Evolutionary conservation across 352 stramenopile species (phyloP).

Genomic region (Phytopythium montanum): DNA sequence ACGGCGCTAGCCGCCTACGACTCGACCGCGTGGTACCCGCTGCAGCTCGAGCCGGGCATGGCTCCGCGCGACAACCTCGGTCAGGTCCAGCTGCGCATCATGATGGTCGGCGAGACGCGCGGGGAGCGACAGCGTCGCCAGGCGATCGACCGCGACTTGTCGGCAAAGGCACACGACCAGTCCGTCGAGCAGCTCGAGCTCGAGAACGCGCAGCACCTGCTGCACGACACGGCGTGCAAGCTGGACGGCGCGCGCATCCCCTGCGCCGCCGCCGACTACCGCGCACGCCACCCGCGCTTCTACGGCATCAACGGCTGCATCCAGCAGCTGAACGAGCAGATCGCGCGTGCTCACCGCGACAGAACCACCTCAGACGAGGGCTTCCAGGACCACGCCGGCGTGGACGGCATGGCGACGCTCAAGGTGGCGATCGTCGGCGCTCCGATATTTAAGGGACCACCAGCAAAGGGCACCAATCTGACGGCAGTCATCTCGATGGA

Average conservation of each 20-base stretch:
- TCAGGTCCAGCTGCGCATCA: slow-evolving; percentile 47
- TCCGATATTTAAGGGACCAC: too few relatives aligned
- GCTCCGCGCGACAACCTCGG: slow-evolving; percentile 42
- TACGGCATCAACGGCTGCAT: slow-evolving; percentile 81
- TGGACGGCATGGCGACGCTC: slow-evolving; percentile 58
- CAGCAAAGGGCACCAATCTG: slow-evolving; percentile 31
- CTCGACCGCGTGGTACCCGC: slow-evolving; percentile 39
- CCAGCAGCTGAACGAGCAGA: slow-evolving; percentile 59
- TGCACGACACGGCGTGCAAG: slow-evolving; percentile 63
- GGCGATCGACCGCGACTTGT: slow-evolving; percentile 53
- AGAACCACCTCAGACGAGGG: slow-evolving; percentile 48
- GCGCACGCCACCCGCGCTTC: slow-evolving; percentile 55
- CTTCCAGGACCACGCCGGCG: slow-evolving; percentile 44
- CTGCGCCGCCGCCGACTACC: slow-evolving; percentile 62
- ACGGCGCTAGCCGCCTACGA: slow-evolving; percentile 47
- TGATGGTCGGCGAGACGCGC: slow-evolving; percentile 52
- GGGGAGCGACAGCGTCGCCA: slow-evolving; percentile 44
- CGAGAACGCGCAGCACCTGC: slow-evolving; percentile 58
- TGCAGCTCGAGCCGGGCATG: slow-evolving; percentile 47
- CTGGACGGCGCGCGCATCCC: slow-evolving; percentile 67
- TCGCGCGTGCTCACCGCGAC: slow-evolving; percentile 52
- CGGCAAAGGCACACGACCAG: slow-evolving; percentile 52
- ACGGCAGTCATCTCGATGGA: slow-evolving; percentile 66
- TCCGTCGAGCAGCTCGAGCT: slow-evolving; percentile 60
- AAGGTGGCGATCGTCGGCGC: slow-evolving; percentile 52